Evolutionary conservation across 75 land plant genomes (phyloP).

Genomic region (Picea glauca): DNA sequence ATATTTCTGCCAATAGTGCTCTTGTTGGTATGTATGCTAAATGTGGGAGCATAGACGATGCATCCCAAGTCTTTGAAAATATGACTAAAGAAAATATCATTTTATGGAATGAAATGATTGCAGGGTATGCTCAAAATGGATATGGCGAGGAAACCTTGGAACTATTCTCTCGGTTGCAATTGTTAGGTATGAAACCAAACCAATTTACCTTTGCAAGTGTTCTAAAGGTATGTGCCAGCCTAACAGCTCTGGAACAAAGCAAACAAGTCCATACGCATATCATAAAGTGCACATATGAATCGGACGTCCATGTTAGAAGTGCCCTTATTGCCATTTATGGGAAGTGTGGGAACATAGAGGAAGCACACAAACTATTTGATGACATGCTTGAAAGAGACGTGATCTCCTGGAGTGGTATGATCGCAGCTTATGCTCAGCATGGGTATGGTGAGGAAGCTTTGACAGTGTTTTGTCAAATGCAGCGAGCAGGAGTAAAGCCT

Average conservation of each 20-base stretch:
- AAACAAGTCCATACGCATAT: conserved; percentile 28
- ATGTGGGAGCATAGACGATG: no score
- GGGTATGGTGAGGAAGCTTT: conserved; percentile 68
- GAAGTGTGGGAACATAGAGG: conserved; percentile 36
- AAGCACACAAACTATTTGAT: conserved; percentile 45
- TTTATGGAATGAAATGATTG: conserved; percentile 67
- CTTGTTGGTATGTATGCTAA: no score
- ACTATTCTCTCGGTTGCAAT: conserved; percentile 22
- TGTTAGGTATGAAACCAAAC: conserved; percentile 34
- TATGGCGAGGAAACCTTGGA: conserved; percentile 33
- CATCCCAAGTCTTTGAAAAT: conserved; percentile 41
- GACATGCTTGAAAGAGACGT: conserved; percentile 45
- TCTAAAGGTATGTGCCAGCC: conserved; percentile 35
- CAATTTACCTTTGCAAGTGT: conserved; percentile 40
- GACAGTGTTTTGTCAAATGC: conserved; percentile 53
- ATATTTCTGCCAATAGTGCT: conserved; percentile 46
- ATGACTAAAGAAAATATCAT: conserved; percentile 31
- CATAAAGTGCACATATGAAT: conserved; percentile 17
- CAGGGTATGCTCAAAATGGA: no score
- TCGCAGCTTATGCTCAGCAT: no score
- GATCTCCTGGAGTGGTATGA: no score
- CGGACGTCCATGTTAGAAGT: conserved; percentile 42
- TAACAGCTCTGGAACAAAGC: no score
- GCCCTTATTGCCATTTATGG: no score
- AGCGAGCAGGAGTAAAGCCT: no score